Base-by-base conservation (phyloP, 768 basidiomycete genomes). In the Boletus coccyginus region DNA sequence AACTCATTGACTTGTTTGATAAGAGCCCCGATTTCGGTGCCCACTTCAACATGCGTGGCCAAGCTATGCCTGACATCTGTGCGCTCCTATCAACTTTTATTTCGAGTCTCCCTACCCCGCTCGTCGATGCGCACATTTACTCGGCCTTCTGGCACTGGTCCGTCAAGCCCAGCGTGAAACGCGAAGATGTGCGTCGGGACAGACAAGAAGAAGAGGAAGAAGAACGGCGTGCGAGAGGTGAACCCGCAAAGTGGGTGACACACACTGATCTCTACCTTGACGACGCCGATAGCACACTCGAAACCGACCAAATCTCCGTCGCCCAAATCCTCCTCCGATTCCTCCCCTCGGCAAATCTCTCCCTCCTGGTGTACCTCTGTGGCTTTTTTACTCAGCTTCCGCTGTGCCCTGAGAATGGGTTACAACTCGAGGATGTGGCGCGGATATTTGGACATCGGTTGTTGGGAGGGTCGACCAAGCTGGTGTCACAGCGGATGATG, bases 261-360 rank as follows among this genome's bases (percentile, higher is more conserved):
- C 63, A 48, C 24, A 60, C 57, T n/a, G 58, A 65, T 21, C 46
- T 64, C 14, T 59, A 53, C 39, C 16, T 61, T 31, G 62, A 58
- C 38, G 59, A 63, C 8, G 33, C 53, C 42, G 63, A 63, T 35
- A 56, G 61, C 44, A 56, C 63, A 46, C 55, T 73, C 27, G 77
- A 75, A 56, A 47, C 61, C 8, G 59, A 70, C 14, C 74, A 74
- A 38, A 57, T 83, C 56, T 58, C 61, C 1, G 70, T 71, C 29
- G 80, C 81, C 14, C 79, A 78, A 53, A 70, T 78, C 60, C 64
- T 84, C 49, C 74, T 84, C n/a, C 78, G 78, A 8, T 74, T 84
- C 44, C 73, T 83, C 7, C 78, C 80, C 1, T 68, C 69, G 2
- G 59, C 70, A 13, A 67, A 73, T 50, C 70, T 79, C 56, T 73